Base-by-base conservation (phyloP, 129 eudicot species). In the Dittrichia graveolens region DNA sequence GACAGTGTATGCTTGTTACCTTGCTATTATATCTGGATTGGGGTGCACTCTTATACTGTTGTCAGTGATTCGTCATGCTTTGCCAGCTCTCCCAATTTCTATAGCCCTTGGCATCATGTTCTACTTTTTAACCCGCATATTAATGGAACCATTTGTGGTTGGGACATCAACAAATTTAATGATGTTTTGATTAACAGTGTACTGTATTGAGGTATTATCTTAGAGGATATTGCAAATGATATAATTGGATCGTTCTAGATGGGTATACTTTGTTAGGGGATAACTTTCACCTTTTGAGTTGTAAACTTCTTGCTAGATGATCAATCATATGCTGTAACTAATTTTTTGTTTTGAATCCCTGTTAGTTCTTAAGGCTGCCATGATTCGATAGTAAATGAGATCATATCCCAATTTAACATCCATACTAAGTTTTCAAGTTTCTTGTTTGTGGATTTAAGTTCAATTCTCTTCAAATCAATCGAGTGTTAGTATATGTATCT, bases 1-100 rank as follows among this genome's bases (percentile, higher is more conserved):
- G 99, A 95, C 99, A 3, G 99, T 95, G 9, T 95, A 90, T 81
- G 99, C 99, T 46, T 95, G 99, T 83, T 95, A 95, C 79, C 97
- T 95, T 67, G 99, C 94, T 8, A 95, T 95, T 57, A 88, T 95
- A 73, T 95, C 95, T 31, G 99, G 99, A 35, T 86, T 95, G 73
- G 99, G 89, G 56, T 95, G 99, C 75, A 95, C 99, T 35, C 89
- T 95, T 35, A 86, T 95, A 58, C 78, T 95, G 85, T 82, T 95
- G 77, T 90, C 97, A 15, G 94, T 95, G 61, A 88, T 78, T 72
- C 99, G 95, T 31, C 96, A 83, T 35, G 99, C 99, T 47, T 84
- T 95, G 73, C 99, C 97, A 10, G 99, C 99, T 13, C 89, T 95
- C n/a, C 99, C 99, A 0, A 95, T 95, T 61, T 91, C 99, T 56